phyloP scores from a whole-genome alignment of 805 yeast species.

The Starmerella etchellsii region DNA sequence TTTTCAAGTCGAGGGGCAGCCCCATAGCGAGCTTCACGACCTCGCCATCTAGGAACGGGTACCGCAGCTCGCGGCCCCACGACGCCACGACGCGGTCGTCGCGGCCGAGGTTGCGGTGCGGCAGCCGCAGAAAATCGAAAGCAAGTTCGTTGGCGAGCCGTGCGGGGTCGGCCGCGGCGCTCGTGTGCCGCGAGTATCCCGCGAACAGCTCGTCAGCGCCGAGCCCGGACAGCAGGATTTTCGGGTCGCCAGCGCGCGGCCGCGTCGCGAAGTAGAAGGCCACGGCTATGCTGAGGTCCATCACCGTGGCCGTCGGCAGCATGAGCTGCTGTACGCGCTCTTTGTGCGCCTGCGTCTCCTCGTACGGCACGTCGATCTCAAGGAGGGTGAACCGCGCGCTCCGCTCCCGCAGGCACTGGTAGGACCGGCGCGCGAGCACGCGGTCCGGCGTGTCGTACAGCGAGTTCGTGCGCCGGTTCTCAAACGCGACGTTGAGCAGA shows the following conservation, averaged over 20 bases:
- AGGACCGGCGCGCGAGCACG: conserved; percentile 51
- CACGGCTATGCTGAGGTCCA: conserved; percentile 90
- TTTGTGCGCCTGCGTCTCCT: conserved; percentile 42
- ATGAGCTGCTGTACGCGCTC: conserved; percentile 50
- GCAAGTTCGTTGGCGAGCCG: conserved; percentile 48
- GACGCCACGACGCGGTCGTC: conserved; percentile 79
- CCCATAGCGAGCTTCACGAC: conserved; percentile 36
- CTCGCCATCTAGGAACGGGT: conserved; percentile 63
- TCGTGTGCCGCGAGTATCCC: conserved; percentile 76
- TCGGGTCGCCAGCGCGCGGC: conserved; percentile 27
- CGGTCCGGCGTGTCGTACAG: conserved; percentile 72
- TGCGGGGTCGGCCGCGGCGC: conserved; percentile 27
- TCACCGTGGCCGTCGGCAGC: conserved; percentile 76
- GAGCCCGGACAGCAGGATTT: conserved; percentile 75
- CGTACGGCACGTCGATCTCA: conserved; percentile 63
- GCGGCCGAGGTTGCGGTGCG: conserved; percentile 71
- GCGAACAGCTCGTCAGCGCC: conserved; percentile 98
- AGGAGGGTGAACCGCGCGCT: conserved; percentile 34
- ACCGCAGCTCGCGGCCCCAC: conserved; percentile 84
- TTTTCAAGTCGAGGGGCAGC: conserved; percentile 30
- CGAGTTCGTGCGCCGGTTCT: conserved; percentile 62
- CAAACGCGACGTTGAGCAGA: conserved; percentile 83
- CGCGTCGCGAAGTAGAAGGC: conserved; percentile 77
- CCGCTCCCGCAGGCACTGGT: conserved; percentile 32
- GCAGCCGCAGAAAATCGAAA: conserved; percentile 58